These are phyloP conservation scores for Herpetospermum pedunculosum DNA, from an alignment of 306 rosid genomes.

Conservation along the genomic window DNA sequence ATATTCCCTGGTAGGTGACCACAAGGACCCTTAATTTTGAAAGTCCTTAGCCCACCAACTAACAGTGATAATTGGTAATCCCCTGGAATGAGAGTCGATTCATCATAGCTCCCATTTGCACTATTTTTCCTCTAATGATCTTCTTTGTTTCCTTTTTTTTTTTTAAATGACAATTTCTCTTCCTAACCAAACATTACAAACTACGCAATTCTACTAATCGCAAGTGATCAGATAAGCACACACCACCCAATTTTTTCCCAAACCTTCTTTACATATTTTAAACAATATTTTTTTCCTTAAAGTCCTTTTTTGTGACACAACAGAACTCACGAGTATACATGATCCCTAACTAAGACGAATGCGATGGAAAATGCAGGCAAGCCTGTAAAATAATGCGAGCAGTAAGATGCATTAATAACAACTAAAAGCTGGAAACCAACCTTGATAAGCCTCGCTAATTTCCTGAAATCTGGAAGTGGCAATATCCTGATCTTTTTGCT, in stretches of 20 bases:
- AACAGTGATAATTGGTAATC: background rate
- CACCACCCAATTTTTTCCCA: background rate
- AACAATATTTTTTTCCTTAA: background rate
- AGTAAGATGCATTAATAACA: background rate
- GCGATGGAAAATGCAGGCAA: background rate
- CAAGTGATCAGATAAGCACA: background rate
- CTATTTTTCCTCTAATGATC: background rate
- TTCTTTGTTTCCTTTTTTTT: background rate
- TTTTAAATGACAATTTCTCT: no score
- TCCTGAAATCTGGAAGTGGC: slow-evolving; percentile 77
- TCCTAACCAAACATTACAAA: background rate
- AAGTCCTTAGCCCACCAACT: background rate
- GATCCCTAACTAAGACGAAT: background rate
- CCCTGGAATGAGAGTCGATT: background rate
- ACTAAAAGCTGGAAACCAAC: slow-evolving; percentile 12
- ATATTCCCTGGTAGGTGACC: background rate
- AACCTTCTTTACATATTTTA: background rate
- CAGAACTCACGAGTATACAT: background rate
- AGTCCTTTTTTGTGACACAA: background rate
- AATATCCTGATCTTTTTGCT: slow-evolving; percentile 49
- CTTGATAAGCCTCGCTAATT: slow-evolving; percentile 87
- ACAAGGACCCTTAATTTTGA: background rate
- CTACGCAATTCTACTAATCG: background rate
- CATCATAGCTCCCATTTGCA: background rate
- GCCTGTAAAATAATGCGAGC: background rate